Conservation (phyloP, 306 rosid species). For the Cucurbita argyrosperma region DNA sequence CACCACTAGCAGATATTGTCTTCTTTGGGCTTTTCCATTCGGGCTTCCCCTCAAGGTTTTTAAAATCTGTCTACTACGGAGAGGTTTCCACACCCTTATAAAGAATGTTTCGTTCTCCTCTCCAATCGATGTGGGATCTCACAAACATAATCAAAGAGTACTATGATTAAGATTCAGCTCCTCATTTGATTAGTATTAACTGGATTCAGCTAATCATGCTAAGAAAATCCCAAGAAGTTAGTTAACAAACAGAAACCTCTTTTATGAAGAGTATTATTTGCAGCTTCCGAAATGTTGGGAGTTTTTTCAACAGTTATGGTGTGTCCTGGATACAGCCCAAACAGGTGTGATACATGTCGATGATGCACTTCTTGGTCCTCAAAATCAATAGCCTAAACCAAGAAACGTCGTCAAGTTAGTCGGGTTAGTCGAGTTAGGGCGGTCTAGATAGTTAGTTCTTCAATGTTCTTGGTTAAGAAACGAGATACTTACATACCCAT, state of each 20-base stretch:
- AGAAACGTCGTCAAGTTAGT: not conserved
- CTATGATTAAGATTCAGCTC: no score
- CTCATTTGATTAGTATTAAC: no score
- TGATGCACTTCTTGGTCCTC: slow-evolving; percentile 69
- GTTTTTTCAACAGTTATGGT: slow-evolving; percentile 52
- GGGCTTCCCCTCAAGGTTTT: no score
- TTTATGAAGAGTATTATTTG: slow-evolving; percentile 41
- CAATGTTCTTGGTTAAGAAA: not conserved
- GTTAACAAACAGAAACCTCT: slow-evolving; percentile 47
- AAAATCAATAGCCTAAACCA: slow-evolving; percentile 71
- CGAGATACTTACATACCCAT: slow-evolving; percentile 49
- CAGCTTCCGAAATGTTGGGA: slow-evolving; percentile 73
- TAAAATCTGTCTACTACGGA: no score
- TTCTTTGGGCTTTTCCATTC: no score
- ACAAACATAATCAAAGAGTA: no score
- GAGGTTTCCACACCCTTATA: no score
- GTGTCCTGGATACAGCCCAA: slow-evolving; percentile 89
- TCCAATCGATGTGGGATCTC: no score
- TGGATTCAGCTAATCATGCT: no score
- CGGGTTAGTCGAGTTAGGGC: not conserved
- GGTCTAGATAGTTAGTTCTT: slow-evolving; percentile 6
- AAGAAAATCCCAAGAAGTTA: no score
- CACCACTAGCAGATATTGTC: no score
- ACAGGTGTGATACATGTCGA: slow-evolving; percentile 75
- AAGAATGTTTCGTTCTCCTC: no score